Conservation (phyloP, 352 stramenopile genomes). For the Phytophthora ohioensis region DNA sequence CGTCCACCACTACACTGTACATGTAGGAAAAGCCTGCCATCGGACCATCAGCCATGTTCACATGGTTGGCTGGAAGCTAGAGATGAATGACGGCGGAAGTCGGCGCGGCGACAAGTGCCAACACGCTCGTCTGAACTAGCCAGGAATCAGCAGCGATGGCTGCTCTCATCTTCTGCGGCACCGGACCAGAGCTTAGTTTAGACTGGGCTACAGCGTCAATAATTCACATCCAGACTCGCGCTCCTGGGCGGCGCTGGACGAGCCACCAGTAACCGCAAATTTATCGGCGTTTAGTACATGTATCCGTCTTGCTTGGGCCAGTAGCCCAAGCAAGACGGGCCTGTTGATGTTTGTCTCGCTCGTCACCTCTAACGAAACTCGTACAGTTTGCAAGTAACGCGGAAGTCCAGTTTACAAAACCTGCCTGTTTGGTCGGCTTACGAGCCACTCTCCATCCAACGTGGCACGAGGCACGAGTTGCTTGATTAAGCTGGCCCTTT, state of each 20-base stretch:
- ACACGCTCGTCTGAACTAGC: conserved; percentile 38
- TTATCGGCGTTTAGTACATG: neutral
- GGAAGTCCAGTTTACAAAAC: neutral
- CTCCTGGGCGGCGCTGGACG: conserved; percentile 40
- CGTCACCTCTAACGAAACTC: too few relatives aligned
- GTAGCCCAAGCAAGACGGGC: too few relatives aligned
- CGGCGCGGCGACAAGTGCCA: conserved; percentile 3
- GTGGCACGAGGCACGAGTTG: conserved; percentile 31
- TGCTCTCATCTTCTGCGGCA: conserved; percentile 51
- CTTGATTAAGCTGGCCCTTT: conserved; percentile 41
- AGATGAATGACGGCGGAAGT: conserved; percentile 38
- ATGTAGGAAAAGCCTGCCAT: conserved; percentile 29
- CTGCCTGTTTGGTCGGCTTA: neutral
- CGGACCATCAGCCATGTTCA: conserved; percentile 26
- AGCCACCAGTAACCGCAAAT: conserved; percentile 24
- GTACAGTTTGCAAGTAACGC: neutral
- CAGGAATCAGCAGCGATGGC: conserved; percentile 43
- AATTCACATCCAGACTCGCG: conserved; percentile 47
- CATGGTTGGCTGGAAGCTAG: conserved; percentile 33
- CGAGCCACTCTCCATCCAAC: conserved; percentile 30
- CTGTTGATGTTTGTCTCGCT: too few relatives aligned
- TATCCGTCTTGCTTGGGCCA: too few relatives aligned
- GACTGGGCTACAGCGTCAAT: conserved; percentile 32
- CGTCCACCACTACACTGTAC: neutral
- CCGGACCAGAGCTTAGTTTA: conserved; percentile 38